phyloP scores from a whole-genome alignment of 1,284 basidiomycete genomes.

The Cutaneotrichosporon spelunceum region DNA sequence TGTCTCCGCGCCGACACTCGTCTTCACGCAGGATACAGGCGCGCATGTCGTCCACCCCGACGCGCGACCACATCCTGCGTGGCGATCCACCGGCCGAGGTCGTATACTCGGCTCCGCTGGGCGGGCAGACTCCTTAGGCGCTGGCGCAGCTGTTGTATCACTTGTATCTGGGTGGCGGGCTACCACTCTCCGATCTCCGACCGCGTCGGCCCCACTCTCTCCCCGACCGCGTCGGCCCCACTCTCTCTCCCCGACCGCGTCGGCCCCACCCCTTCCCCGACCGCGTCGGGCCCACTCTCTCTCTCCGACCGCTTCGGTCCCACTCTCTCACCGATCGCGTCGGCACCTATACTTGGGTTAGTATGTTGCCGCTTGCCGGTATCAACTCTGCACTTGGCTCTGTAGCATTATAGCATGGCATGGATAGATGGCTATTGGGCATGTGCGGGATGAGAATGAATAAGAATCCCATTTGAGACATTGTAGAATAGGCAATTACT shows the following conservation, averaged over 20 bases:
- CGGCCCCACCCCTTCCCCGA: no score
- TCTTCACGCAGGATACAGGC: conserved; percentile 15
- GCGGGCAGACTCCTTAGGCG: neutral
- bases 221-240: no score
- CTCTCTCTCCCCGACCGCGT: no score
- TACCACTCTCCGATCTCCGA: no score
- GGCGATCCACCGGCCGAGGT: neutral
- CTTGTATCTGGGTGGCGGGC: neutral
- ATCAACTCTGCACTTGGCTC: neutral
- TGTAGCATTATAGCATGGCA: conserved; percentile 1
- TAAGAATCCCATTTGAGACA: conserved; percentile 26
- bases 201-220: no score
- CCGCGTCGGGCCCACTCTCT: no score
- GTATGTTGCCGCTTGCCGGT: neutral
- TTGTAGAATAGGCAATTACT: conserved; percentile 4
- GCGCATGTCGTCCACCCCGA: conserved; percentile 4
- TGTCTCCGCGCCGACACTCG: conserved; percentile 5
- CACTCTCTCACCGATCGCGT: neutral
- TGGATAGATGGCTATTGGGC: neutral
- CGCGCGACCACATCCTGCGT: conserved; percentile 17
- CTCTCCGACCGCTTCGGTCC: no score
- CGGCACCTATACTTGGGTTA: neutral
- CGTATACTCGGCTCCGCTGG: neutral
- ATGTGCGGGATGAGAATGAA: conserved; percentile 24
- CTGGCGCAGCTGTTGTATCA: neutral